Evolutionary conservation across 169 alveolate species (phyloP), one percentile per base, ranked within the genome.

Genomic region (Fabrea salina): DNA sequence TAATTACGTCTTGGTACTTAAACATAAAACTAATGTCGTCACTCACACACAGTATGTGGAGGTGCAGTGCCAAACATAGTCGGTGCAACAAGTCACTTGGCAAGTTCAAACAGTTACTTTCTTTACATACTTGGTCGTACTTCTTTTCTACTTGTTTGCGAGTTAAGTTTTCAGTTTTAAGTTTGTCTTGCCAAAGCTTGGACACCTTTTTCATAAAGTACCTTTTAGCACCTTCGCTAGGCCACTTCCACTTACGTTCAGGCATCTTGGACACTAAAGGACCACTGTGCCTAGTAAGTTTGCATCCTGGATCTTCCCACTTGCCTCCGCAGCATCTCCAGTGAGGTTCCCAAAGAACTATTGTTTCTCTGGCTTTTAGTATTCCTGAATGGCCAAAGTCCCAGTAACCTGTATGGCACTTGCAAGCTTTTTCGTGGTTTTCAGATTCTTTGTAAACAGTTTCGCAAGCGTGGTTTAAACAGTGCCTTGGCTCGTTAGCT

Each of bases 301-400:
- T 80, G 56, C 97, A 93, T 13, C 96, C 96, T 49, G 71, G 75
- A 16, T 77, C 87, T 41, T 70, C 88, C 97, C 97, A 93, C 22
- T 82, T 90, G 54, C 85, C 68, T 54, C 94, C 89, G 61, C 97
- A 93, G 81, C 97, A 93, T 37, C 95, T 91, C 97, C 97, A 93
- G 68, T 89, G 94, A 43, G 93, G 92, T 25, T 58, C 77, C 91
- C 93, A 89, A 40, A 88, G 35, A 1, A 72, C 44, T 0, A 50
- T 50, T 11, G 67, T 50, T 11, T 51, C 53, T 22, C 59, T 33
- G 57, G 86, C 75, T 40, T 79, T 81, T 22, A 75, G 50, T 22
- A 83, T 64, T 37, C 92, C 88, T 50, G 90, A 84, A 68, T 87
- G 82, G 25, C 95, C 95, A 56, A 91, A 90, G 54, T 91, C 95